These are phyloP conservation scores for Barnettozyma botsteinii DNA, from an alignment of 805 yeast species.

Conservation along the genomic window DNA sequence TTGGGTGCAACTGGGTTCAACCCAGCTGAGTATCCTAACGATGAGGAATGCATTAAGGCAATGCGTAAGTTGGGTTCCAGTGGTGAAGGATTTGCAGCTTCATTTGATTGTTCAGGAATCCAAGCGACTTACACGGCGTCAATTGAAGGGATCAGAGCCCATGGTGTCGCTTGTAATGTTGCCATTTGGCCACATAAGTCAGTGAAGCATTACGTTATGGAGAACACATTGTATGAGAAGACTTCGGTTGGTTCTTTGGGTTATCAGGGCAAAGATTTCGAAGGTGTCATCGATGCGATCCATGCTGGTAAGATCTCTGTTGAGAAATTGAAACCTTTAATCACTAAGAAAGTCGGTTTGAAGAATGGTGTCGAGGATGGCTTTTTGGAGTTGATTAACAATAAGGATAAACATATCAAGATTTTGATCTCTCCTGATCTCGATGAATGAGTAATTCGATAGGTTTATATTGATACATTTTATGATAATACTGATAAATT, in stretches of 20 bases:
- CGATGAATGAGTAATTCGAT: too few relatives aligned
- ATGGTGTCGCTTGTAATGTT: constrained; percentile 41
- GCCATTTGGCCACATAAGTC: constrained; percentile 46
- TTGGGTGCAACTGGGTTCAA: constrained; percentile 42
- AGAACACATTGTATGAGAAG: constrained; percentile 38
- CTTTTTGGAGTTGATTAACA: constrained; percentile 34
- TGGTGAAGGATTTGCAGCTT: constrained; percentile 42
- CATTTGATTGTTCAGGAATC: constrained; percentile 51
- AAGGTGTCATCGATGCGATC: constrained; percentile 37
- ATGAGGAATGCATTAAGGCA: constrained; percentile 27
- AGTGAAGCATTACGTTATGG: constrained; percentile 41
- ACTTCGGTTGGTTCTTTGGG: constrained; percentile 41
- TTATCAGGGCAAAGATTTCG: constrained; percentile 38
- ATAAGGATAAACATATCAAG: constrained; percentile 43
- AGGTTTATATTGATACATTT: too few relatives aligned
- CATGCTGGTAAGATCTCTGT: constrained; percentile 32
- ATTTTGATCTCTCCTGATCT: constrained; percentile 35
- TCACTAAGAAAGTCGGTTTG: constrained; percentile 35
- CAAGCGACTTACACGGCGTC: constrained; percentile 40
- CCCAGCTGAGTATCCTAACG: constrained; percentile 29
- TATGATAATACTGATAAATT: too few relatives aligned
- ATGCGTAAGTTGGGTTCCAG: constrained; percentile 33
- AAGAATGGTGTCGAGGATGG: constrained; percentile 38
- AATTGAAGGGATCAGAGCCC: constrained; percentile 34
- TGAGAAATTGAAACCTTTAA: constrained; percentile 31